Evolutionary conservation across 768 basidiomycete species (phyloP).

Genomic region (Tubosaeta sp.): DNA sequence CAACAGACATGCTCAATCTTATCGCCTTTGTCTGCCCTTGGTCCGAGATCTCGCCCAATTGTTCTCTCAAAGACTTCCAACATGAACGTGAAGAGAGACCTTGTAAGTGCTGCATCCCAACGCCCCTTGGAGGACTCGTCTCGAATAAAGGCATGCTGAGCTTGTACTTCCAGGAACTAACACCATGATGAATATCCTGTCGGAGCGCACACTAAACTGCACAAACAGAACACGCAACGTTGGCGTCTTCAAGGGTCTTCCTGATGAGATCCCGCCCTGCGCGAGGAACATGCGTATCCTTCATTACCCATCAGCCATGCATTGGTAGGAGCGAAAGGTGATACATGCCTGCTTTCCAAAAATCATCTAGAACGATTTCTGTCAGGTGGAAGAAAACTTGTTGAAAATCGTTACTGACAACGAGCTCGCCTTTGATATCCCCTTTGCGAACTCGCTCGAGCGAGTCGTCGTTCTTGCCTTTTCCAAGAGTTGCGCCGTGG

Average conservation of each 20-base stretch:
- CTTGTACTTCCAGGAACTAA: slow-evolving; percentile 92
- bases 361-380: slow-evolving; percentile 62
- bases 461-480: slow-evolving; percentile 79
- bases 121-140: slow-evolving; percentile 90
- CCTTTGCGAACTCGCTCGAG: slow-evolving; percentile 70
- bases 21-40: slow-evolving; percentile 41
- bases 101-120: slow-evolving; percentile 91
- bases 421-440: slow-evolving; percentile 82
- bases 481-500: slow-evolving; percentile 82
- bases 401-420: slow-evolving; percentile 45
- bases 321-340: not conserved
- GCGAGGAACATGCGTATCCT: slow-evolving; percentile 94
- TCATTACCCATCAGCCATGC: slow-evolving; percentile 1
- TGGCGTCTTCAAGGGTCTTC: slow-evolving; percentile 74
- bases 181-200: slow-evolving; percentile 5
- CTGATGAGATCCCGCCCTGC: slow-evolving; percentile 83
- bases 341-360: slow-evolving; percentile 83
- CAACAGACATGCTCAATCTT: slow-evolving; percentile 74
- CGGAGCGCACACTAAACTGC: not conserved
- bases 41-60: slow-evolving; percentile 80
- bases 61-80: slow-evolving; percentile 92
- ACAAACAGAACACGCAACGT: slow-evolving; percentile 65
- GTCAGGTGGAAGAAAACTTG: not conserved
- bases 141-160: slow-evolving; percentile 94
- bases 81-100: slow-evolving; percentile 78